Percentiles rank a stretch among this genome's conserved stretches.
phyloP scores from a whole-genome alignment of 371 early-diverging fungal genomes.

The Batrachochytrium dendrobatidis region DNA sequence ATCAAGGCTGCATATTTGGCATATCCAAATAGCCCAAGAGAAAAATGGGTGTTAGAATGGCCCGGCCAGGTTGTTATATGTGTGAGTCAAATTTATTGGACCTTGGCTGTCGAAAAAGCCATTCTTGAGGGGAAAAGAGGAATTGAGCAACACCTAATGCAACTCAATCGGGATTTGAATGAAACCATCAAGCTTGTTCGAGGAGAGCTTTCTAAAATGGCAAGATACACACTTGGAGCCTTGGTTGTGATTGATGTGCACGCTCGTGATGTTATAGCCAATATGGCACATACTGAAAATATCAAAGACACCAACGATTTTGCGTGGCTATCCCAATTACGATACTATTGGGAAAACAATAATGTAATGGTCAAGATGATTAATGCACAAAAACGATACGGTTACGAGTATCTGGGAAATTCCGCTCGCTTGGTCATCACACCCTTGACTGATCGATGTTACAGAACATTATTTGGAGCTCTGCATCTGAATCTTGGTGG shows the following conservation, averaged over 20 bases:
- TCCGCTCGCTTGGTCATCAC: conserved; percentile 49
- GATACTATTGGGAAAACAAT: conserved; percentile 51
- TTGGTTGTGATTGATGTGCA: conserved; percentile 56
- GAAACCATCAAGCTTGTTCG: conserved; percentile 48
- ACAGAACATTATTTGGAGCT: conserved; percentile 50
- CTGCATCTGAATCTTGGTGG: conserved; percentile 51
- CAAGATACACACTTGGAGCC: conserved; percentile 46
- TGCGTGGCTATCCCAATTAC: conserved; percentile 47
- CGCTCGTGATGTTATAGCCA: conserved; percentile 45
- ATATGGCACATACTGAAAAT: conserved; percentile 28
- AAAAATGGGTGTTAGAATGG: conserved; percentile 52
- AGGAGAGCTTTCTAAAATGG: conserved; percentile 48
- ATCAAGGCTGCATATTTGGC: conserved; percentile 39
- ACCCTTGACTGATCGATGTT: conserved; percentile 52
- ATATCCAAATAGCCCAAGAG: conserved; percentile 35
- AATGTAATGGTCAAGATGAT: conserved; percentile 50
- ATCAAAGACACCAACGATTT: conserved; percentile 42
- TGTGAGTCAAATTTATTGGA: conserved; percentile 48
- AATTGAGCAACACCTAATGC: conserved; percentile 30
- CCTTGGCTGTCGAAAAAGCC: conserved; percentile 41
- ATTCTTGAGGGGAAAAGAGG: conserved; percentile 37
- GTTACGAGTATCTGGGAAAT: conserved; percentile 54
- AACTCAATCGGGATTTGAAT: conserved; percentile 36
- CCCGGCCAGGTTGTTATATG: conserved; percentile 51
- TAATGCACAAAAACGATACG: conserved; percentile 46